Base-by-base conservation (phyloP, 352 stramenopile genomes). In the Albugo laibachii region DNA sequence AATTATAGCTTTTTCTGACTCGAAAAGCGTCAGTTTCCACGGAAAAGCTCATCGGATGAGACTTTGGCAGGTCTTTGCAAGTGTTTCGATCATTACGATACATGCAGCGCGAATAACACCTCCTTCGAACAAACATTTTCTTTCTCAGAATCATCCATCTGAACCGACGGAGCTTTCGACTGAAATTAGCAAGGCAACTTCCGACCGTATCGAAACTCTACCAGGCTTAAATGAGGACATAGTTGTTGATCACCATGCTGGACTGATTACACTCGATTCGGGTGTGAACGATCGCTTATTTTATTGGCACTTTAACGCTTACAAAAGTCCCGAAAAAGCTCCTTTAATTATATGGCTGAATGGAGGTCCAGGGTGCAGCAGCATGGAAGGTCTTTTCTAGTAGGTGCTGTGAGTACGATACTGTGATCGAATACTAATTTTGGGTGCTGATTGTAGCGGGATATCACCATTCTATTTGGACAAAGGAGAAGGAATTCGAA, bases 271-370 rank as follows among this genome's bases (percentile, higher is more conserved):
- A 1, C 41, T 89, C 20, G 55, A 70, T 49, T 53, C 63, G 13
- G 57, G 35, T 13, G 65, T 63, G 21, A 63, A 62, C 16, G 81
- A 80, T 52, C 53, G 58, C 2, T 61, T 89, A 21, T 89, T 89
- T 51, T 89, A 86, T 47, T 89, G 77, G 77, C 73, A 83, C 47
- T 82, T 89, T 37, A 55, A 63, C 16, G 69, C 73, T 1, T 54
- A 62, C 13, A 53, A 60, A 13, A 48, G 69, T 13, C 34, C 73
- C 5, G 61, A 74, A 48, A 71, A 53, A 10, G 62, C 63, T 20
- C 73, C 73, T 27, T 60, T 89, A 14, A 56, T 84, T 1, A 67
- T 89, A 13, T 89, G 77, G 71, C 48, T 91, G 5, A 84, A 87
- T 58, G 74, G 77, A 13, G 77, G 77, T 3, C 74, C 77, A 11